Evolutionary conservation across 2,329 filamentous ascomycete genomes (phyloP).

Genomic region (Fusarium kyushuense): DNA sequence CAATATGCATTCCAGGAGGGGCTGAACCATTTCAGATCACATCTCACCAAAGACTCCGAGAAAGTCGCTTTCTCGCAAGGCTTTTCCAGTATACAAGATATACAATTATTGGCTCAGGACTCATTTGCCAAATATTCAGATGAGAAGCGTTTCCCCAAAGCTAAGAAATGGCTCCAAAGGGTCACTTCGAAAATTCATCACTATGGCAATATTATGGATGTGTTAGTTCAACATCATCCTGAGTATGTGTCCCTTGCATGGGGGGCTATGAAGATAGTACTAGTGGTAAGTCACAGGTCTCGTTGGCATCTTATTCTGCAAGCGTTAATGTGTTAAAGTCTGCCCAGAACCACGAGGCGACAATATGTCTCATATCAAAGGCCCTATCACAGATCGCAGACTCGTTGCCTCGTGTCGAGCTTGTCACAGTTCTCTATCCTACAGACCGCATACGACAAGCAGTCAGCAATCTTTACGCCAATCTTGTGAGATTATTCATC

Average conservation of each 20-base stretch:
- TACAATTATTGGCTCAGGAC: neutral
- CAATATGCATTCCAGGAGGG: neutral
- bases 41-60: neutral
- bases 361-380: neutral
- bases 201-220: neutral
- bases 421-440: neutral
- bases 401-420: neutral
- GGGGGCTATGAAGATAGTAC: neutral
- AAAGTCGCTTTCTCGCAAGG: neutral
- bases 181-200: neutral
- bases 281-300: neutral
- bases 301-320: accelerated
- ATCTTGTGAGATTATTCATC: neutral
- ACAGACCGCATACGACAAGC: neutral
- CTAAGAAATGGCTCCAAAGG: neutral
- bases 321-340: neutral
- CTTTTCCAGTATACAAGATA: neutral
- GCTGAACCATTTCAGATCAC: neutral
- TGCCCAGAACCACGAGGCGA: neutral
- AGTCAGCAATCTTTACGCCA: neutral
- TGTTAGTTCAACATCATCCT: neutral
- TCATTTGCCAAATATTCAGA: neutral
- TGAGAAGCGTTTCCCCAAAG: neutral
- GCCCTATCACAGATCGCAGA: neutral
- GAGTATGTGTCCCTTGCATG: slow-evolving; percentile 3